Conservation (phyloP, 2,329 filamentous ascomycete species). For the Epichloe sp. region DNA sequence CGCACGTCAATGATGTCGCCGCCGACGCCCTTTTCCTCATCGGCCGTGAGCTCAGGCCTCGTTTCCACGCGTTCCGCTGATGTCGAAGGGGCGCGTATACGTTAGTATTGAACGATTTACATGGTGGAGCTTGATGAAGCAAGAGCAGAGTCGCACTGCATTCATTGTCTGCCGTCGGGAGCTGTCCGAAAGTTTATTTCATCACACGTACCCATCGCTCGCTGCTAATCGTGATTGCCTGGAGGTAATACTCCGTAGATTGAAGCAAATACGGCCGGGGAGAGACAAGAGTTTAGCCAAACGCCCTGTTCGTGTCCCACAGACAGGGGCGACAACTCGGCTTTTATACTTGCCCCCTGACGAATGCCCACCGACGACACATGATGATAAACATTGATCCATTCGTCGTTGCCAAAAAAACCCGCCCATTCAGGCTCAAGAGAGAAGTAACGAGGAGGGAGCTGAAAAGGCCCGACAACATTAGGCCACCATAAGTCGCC, state of each 20-base stretch:
- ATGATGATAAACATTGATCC: background rate
- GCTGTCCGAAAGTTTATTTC: too few species aligned
- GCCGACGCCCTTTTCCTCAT: background rate
- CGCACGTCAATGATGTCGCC: background rate
- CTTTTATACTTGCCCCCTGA: background rate
- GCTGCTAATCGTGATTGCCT: background rate
- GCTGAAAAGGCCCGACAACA: too few species aligned
- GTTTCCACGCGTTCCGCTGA: background rate
- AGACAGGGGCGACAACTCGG: background rate
- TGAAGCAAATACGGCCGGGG: background rate
- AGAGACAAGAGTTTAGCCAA: background rate
- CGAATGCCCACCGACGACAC: background rate
- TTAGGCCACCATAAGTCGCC: too few species aligned
- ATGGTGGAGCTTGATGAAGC: background rate
- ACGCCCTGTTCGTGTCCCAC: background rate
- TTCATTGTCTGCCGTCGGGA: too few species aligned
- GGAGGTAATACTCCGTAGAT: background rate
- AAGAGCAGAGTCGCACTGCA: too few species aligned
- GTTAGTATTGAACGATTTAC: background rate
- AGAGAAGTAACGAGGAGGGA: too few species aligned
- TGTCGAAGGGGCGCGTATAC: background rate
- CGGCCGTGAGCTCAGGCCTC: too few species aligned
- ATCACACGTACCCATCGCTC: background rate
- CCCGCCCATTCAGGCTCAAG: too few species aligned
- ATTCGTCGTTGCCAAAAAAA: too few species aligned